Evolutionary conservation across 805 yeast genomes (phyloP).

Genomic region (Kodamaea sagamina): DNA sequence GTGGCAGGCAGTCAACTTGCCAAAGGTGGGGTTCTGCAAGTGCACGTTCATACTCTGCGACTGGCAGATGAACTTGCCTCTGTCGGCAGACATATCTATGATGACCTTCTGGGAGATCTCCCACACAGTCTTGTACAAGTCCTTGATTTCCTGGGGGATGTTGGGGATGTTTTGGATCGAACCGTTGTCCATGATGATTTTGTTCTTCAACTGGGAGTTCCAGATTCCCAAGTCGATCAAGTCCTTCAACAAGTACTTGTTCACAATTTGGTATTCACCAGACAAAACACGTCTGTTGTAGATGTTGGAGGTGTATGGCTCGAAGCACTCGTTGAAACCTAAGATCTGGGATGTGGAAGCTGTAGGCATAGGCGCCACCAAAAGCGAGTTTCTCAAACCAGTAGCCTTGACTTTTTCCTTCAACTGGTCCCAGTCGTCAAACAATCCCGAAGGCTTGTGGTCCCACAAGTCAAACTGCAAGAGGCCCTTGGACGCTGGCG

Average conservation of each 20-base stretch:
- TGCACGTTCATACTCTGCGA: conserved; percentile 92
- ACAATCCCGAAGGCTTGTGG: conserved; percentile 56
- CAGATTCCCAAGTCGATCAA: conserved; percentile 60
- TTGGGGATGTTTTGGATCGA: conserved; percentile 57
- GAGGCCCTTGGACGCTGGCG: conserved; percentile 60
- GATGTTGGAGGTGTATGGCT: conserved; percentile 63
- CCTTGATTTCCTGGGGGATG: conserved; percentile 55
- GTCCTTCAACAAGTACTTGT: conserved; percentile 58
- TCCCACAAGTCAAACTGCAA: conserved; percentile 61
- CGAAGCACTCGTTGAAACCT: conserved; percentile 64
- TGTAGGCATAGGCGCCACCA: conserved; percentile 68
- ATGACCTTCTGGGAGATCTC: conserved; percentile 60
- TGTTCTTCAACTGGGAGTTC: conserved; percentile 59
- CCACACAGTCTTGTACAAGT: conserved; percentile 62
- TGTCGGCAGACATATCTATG: conserved; percentile 44
- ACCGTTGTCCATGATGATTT: conserved; percentile 57
- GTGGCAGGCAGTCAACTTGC: conserved; percentile 96
- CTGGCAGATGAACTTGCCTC: conserved; percentile 84
- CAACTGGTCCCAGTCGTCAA: conserved; percentile 58
- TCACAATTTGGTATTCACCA: conserved; percentile 65
- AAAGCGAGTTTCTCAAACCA: conserved; percentile 59
- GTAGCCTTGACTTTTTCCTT: conserved; percentile 49
- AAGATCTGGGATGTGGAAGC: conserved; percentile 66
- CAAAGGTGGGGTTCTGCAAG: conserved; percentile 89
- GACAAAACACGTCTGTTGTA: conserved; percentile 64